Evolutionary conservation across 306 rosid genomes (phyloP).

Genomic region (Cicer cuneatum): DNA sequence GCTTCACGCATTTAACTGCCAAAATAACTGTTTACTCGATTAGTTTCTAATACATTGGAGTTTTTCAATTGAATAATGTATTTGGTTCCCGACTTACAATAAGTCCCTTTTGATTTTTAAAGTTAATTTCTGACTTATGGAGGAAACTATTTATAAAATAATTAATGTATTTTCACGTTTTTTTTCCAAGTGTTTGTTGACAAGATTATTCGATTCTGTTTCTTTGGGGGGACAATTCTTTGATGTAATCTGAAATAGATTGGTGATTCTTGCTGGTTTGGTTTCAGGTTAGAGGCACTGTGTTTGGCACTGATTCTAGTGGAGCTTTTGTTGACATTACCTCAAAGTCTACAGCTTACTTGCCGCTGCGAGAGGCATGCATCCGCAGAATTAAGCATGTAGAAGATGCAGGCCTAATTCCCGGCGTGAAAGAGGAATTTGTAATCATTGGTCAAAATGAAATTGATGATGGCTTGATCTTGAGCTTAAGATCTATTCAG

Average conservation of each 20-base stretch:
- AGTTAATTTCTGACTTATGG: neutral
- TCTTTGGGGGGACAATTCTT: constrained; percentile 2
- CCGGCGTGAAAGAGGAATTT: constrained; percentile 84
- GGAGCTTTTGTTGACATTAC: constrained; percentile 91
- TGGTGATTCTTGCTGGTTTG: constrained; percentile 37
- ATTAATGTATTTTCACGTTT: neutral
- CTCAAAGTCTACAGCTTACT: constrained; percentile 86
- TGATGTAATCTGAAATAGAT: constrained; percentile 26
- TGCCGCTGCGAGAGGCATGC: constrained; percentile 81
- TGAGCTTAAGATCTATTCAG: constrained; percentile 79
- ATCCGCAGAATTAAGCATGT: constrained; percentile 73
- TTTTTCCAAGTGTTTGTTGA: neutral
- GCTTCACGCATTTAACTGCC: neutral
- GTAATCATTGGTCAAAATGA: constrained; percentile 83
- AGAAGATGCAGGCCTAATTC: constrained; percentile 76
- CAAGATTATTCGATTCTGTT: neutral
- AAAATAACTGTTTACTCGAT: neutral
- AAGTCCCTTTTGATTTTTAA: too few species aligned
- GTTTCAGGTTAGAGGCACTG: constrained; percentile 83
- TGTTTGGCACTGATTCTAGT: constrained; percentile 63
- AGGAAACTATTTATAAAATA: neutral
- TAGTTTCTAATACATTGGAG: too few species aligned
- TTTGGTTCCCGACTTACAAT: too few species aligned
- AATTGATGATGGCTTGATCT: constrained; percentile 72
- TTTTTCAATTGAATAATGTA: too few species aligned